Evolutionary conservation across 2,329 filamentous ascomycete species (phyloP), one percentile per base, ranked within the genome.

Genomic region (Clonostachys rosea): DNA sequence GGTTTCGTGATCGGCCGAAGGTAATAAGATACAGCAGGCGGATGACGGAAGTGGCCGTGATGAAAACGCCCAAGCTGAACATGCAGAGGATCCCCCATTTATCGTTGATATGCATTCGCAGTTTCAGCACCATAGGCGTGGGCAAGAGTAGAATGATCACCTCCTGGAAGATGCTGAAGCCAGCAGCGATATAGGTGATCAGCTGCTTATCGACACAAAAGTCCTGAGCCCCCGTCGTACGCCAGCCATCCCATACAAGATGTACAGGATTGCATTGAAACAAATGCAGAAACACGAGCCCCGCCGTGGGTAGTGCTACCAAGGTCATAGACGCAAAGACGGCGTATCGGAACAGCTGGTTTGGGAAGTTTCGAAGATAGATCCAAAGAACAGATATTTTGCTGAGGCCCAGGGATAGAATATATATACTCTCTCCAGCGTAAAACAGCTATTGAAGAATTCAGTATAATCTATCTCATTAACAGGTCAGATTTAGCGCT

Each of bases 161-260:
- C 51, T 78, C 76, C 20, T 74, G 65, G 5, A 60, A 60, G 16
- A 75, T 72, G 50, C 76, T 74, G 42, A 77, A 63, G 2, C 59
- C 64, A 1, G 72, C 68, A 34, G 68, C 70, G 17, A 65, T 57
- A 56, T 73, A 72, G 34, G 68, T 65, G 12, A 75, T 62, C 11
- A 45, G 18, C 20, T 54, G 47, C 14, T 55, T 44, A 16, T 56
- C 46, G 20, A 60, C 41, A 42, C 59, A 61, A n/a, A 50, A 43
- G 30, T 45, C 43, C 24, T 8, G 8, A 5, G 39, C 41, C 16
- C 34, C 49, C 24, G 40, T 17, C 6, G 42, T 40, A 11, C 49
- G 40, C 59, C 59, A 61, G 5, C 52, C 53, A 13, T 53, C 37
- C 20, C 66, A 63, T 40, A 65, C 65, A 48, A 71, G 61, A 42